phyloP scores from a whole-genome alignment of 371 early-diverging fungal species.

The Lichtheimia ornata region DNA sequence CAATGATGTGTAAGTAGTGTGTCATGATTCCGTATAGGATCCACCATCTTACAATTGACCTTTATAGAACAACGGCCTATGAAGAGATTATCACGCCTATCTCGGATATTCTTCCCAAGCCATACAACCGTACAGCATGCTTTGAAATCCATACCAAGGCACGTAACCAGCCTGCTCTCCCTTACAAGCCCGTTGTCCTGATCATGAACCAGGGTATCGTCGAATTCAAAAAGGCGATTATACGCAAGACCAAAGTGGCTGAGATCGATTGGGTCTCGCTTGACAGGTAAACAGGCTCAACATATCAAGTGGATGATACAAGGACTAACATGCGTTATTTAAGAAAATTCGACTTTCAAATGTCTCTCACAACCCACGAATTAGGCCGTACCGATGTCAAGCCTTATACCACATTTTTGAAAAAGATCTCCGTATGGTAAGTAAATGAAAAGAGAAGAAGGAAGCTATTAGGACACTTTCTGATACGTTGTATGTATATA shows the following conservation, averaged over 20 bases:
- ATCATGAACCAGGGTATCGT: constrained; percentile 37
- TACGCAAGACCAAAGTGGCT: constrained; percentile 20
- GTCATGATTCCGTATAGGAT: background rate
- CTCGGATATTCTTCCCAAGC: constrained; percentile 26
- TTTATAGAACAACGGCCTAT: constrained; percentile 31
- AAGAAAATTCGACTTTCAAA: constrained; percentile 47
- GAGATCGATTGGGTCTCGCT: constrained; percentile 45
- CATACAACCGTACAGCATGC: constrained; percentile 19
- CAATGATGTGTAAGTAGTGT: constrained; percentile 36
- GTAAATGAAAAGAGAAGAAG: background rate
- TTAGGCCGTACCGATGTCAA: constrained; percentile 38
- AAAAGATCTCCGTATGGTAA: constrained; percentile 46
- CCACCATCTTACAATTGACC: background rate
- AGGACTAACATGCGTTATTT: background rate
- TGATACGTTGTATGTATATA: constrained; percentile 1
- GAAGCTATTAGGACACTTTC: background rate
- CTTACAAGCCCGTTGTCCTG: constrained; percentile 29
- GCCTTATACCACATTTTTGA: constrained; percentile 49
- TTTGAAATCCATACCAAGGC: constrained; percentile 48
- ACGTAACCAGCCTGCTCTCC: constrained; percentile 30
- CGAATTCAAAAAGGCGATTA: constrained; percentile 36
- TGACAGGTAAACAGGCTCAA: constrained; percentile 33
- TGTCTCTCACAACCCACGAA: constrained; percentile 28
- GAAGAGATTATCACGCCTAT: constrained; percentile 28
- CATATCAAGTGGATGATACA: background rate